Base-by-base conservation (phyloP, 1,284 basidiomycete species). In the Thecaphora frezii region DNA sequence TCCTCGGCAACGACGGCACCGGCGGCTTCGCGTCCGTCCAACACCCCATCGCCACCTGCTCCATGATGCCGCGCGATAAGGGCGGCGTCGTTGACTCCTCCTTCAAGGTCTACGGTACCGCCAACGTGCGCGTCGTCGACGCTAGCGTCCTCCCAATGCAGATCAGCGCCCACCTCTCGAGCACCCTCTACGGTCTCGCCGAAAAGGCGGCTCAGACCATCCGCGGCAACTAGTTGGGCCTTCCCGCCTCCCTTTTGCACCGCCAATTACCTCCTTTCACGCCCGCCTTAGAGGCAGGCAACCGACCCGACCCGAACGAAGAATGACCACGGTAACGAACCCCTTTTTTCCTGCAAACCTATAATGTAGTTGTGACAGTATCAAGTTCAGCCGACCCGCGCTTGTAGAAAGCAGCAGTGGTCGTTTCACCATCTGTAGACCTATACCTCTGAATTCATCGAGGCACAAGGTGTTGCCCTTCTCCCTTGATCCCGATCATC, bases 21-120 rank as follows among this genome's bases (percentile, higher is more conserved):
- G 65, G 78, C 64, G 80, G 80, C 48, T 71, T 38, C n/a, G 16
- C 43, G 5, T 43, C 50, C 24, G 84, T 84, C n/a, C 80, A 81
- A 21, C 85, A 86, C 74, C 86, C 86, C 5, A 81, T 87, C 42
- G 86, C 84, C 0, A 87, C 86, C 0, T 83, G 82, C 2, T 80
- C 85, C 4, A 87, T 88, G 86, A 86, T 86, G 83, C 79, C 77
- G 38, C 80, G 82, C 30, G 81, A 80, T 2, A 80, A 86, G 5
- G 87, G 86, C 26, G 87, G 86, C 71, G 77, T 73, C 58, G 82
- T 81, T 8, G 81, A 80, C 42, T 48, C 44, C 1, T 22, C 58
- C 10, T 62, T 79, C 41, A 66, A 57, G 38, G 77, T 80, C 12
- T 61, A 83, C 82, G 21, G 82, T 1, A 67, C 68, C 9, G 18